These are phyloP conservation scores for Ustilago xerochloae DNA, from an alignment of 1,284 basidiomycete species.

Conservation along the genomic window DNA sequence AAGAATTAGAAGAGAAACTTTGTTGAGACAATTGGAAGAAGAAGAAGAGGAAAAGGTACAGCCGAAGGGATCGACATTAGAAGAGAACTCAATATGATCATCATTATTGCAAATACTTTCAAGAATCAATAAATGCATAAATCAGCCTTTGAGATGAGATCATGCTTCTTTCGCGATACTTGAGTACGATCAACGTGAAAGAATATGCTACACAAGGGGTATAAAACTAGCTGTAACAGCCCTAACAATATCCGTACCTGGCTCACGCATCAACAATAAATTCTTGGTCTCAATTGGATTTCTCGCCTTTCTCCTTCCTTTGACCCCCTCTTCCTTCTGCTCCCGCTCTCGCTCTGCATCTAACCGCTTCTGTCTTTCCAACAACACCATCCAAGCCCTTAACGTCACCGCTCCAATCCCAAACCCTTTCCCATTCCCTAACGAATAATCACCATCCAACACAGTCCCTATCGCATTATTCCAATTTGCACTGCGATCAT, in stretches of 20 bases:
- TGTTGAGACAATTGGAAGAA: constrained; percentile 15
- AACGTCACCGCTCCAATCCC: constrained; percentile 37
- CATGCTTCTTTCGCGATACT: too few relatives aligned
- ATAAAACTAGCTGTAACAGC: constrained; percentile 32
- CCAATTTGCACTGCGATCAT: constrained; percentile 35
- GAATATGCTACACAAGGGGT: constrained; percentile 8
- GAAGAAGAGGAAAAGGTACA: not conserved
- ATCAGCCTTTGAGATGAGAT: too few relatives aligned
- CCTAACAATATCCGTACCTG: constrained; percentile 32
- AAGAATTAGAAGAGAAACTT: constrained; percentile 26
- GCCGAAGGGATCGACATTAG: not conserved
- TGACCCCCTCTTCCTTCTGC: not conserved
- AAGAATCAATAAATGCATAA: too few relatives aligned
- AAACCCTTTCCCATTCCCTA: constrained; percentile 48
- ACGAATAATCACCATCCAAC: constrained; percentile 55
- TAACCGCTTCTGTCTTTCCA: constrained; percentile 23
- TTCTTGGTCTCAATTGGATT: constrained; percentile 34
- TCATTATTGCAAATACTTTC: not conserved
- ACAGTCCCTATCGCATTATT: constrained; percentile 49
- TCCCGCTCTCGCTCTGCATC: constrained; percentile 1
- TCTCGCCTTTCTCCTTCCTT: constrained; percentile 18
- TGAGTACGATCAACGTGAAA: not conserved
- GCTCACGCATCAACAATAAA: constrained; percentile 40
- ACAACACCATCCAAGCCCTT: constrained; percentile 25
- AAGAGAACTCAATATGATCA: not conserved